Evolutionary conservation across 371 early-diverging fungal species (phyloP), one percentile per base, ranked within the genome.

Genomic region (Zychaea mexicana): DNA sequence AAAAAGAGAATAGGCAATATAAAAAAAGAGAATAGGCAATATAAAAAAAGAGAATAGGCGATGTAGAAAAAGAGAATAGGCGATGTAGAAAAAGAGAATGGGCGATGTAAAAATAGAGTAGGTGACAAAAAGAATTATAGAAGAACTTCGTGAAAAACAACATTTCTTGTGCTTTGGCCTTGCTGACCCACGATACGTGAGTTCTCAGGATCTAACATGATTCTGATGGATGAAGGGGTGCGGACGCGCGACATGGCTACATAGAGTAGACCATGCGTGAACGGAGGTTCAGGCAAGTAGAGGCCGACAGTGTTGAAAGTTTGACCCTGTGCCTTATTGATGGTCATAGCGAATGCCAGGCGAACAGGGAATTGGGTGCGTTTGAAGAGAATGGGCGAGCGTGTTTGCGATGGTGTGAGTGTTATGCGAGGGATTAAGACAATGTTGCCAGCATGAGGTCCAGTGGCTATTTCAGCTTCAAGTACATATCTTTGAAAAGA

Each of bases 181-280:
- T 28, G 33, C 24, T 12, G 36, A 52, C 13, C 12, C 8, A 31
- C n/a, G 3, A 0, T 13, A 12, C 2, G 6, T 52, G 13, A 53
- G 47, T 9, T 21, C 28, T 8, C 28, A 26, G 5, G 53, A 21
- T 53, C 53, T 2, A 61, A 15, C 22, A 28, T 53, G 27, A 36
- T 39, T 2, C 10, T 32, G 31, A 58, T 57, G 12, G 52, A 45
- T 2, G 5, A 7, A 13, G 39, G 32, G 15, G 46, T 66, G 17
- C 61, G 24, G 15, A 59, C 24, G 17, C 49, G 47, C 15, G 61
- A 60, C 60, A 63, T 60, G 3, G 61, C 68, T 1, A 67, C 60
- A 31, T 67, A 67, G 2, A 62, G 38, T 3, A 52, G 61, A 0
- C 65, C 65, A 36, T 69, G 69, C 0, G 47, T 24, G n/a, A 69